Base-by-base conservation (phyloP, 257 asterid species). In the Scutellaria minor region DNA sequence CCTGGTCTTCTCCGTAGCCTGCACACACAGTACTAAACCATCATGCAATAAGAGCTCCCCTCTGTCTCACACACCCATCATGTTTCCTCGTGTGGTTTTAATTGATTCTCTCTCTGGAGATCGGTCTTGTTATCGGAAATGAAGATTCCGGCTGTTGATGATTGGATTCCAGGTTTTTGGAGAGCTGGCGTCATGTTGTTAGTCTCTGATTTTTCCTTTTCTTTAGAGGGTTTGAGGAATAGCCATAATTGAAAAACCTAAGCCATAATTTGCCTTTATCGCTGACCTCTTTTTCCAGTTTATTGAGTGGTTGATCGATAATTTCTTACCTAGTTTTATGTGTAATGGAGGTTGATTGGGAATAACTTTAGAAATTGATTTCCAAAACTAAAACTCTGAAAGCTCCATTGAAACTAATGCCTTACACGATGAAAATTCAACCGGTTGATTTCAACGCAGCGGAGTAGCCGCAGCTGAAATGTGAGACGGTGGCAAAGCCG, bases 371-470 rank as follows among this genome's bases (percentile, higher is more conserved):
- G 73, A 44, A 48, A 68, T 77, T 62, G 73, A 56, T 47, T 35
- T 44, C 10, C 51, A 5, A 44, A 61, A 35, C 64, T 22, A 35
- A 66, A 9, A 50, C 66, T 50, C 45, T 80, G 62, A 69, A 71
- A 62, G 58, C 18, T 48, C 15, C 51, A 9, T 56, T 45, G 64
- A 50, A 48, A 40, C 61, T 64, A 8, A 82, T 83, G 82, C 84
- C 87, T 70, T 80, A 79, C 66, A 81, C 90, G 6, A 82, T 88
- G 96, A 95, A 86, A 79, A 84, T 95, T 79, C 97, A 90, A 40
- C 99, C 99, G 4, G 60, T 95, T 64, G 95, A 94, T 77, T 81
- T 82, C 71, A 78, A 53, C 66, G 62, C 70, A 35, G 74, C 77
- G 8, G 84, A 73, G 61, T 86, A 75, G 75, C 74, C 77, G 72